Base-by-base conservation (phyloP, 139 green algal genomes). In the Bryopsis sp. region DNA sequence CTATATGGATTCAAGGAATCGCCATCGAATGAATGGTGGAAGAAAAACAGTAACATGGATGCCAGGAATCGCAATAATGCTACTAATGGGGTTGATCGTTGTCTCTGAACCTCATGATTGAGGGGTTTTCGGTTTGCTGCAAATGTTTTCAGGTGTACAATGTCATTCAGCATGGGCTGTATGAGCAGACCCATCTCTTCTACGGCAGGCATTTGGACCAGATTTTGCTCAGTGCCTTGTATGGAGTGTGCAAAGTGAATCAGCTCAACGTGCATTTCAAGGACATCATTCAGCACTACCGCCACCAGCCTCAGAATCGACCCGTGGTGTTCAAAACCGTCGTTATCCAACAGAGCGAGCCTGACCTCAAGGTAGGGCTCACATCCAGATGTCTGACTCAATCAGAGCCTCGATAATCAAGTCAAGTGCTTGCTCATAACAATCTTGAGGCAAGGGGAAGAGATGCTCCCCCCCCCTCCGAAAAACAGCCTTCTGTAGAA, bases 191-290 rank as follows among this genome's bases (percentile, higher is more conserved):
- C 24, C 43, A 58, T 47, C 77, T 94, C 50, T 58, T 95, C 64
- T 95, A 86, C 73, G 79, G 79, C 33, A 79, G 87, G 5, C 87
- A 94, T 71, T 31, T 93, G 32, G 87, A 94, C 71, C 87, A 95
- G 70, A 50, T 91, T n/a, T 54, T 94, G 8, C 79, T 94, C 26
- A 85, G 72, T 46, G 68, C 78, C 32, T 57, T 95, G 35, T 94
- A 94, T 64, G 85, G 86, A 34, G 79, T 89, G 33, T 88, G 76
- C 79, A 92, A 92, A 74, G 84, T 90, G 31, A 48, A 76, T 39
- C 48, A 46, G 1, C 63, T 76, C 3, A 39, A 58, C 15, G 59
- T 83, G 28, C 71, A 71, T 29, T 93, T 93, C 78, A 82, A 79
- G 48, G 75, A 88, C 32, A 89, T 93, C 69, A 77, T 94, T 28